Conservation (phyloP, 2,329 filamentous ascomycete genomes). For the Fusarium sp. region DNA sequence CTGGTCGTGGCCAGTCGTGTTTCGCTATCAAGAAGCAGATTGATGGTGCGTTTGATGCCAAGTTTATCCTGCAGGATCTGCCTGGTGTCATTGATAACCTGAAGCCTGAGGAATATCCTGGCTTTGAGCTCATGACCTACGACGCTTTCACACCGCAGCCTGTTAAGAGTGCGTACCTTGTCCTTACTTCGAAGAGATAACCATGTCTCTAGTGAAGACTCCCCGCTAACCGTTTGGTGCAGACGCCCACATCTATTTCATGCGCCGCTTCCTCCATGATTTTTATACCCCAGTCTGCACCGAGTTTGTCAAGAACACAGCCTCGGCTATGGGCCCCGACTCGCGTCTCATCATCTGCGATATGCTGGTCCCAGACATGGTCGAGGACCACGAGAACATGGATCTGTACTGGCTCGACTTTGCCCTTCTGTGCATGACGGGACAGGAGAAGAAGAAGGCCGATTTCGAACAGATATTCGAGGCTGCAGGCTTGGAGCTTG, state of each 20-base stretch:
- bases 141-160: conserved; percentile 36
- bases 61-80: conserved; percentile 50
- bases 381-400: conserved; percentile 40
- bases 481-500: conserved; percentile 47
- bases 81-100: conserved; percentile 45
- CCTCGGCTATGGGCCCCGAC: conserved; percentile 47
- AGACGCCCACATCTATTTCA: conserved; percentile 51
- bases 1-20: conserved; percentile 47
- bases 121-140: conserved; percentile 44
- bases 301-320: conserved; percentile 48
- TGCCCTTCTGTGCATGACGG: conserved; percentile 46
- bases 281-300: conserved; percentile 47
- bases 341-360: conserved; percentile 51
- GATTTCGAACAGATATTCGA: conserved; percentile 49
- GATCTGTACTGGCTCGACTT: conserved; percentile 50
- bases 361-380: conserved; percentile 49
- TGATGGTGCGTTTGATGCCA: conserved; percentile 36
- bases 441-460: conserved; percentile 48
- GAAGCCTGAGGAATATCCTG: conserved; percentile 33
- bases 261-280: conserved; percentile 49
- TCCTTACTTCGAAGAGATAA: neutral
- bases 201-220: neutral
- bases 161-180: conserved; percentile 33
- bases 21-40: conserved; percentile 46
- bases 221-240: neutral